Evolutionary conservation across 75 land plant species (phyloP), one percentile per base, ranked within the genome.

Genomic region (Azolla pinnata): DNA sequence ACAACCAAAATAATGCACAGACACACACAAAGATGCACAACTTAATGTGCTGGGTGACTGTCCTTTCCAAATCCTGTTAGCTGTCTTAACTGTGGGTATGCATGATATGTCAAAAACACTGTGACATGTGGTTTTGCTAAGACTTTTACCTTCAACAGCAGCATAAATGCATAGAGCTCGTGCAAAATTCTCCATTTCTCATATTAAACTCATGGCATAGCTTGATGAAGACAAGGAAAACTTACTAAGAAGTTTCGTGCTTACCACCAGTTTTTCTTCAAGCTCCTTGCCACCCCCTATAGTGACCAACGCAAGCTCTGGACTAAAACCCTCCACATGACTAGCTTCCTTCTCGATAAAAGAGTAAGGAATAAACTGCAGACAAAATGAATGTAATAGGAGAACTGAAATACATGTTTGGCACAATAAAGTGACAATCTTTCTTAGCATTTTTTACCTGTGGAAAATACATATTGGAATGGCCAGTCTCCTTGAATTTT

Each of bases 271-370:
- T 58, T 83, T 83, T 71, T 93, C 98, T 75, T 93, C 98, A 54
- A 93, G 85, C 61, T 93, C 90, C 64, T 93, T 93, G 34, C 98
- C 98, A 24, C 98, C 98, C 50, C 98, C 98, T 69, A 93, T 74
- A 0, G 98, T 93, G 0, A 93, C 98, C 56, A 93, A 46, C 20
- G 98, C 98, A 54, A 93, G 83, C 66, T 93, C 98, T 27, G 98
- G 98, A 69, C 96, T 93, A 33, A 93, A 93, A 5, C 96, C 98
- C 61, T 93, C 96, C 35, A 93, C 90, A 77, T 93, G 98, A 62
- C 96, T 86, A n/a, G 98, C 95, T 76, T 93, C 98, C 79, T 93
- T 93, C 76, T 89, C 96, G 21, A 93, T 93, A 62, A 93, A 93
- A 20, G 98, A 93, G 48, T 85, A 93, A 27, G 96, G 98, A 74